Conservation (phyloP, 192 early-diverging fungal species). For the Jimgerdemannia lactiflua region DNA sequence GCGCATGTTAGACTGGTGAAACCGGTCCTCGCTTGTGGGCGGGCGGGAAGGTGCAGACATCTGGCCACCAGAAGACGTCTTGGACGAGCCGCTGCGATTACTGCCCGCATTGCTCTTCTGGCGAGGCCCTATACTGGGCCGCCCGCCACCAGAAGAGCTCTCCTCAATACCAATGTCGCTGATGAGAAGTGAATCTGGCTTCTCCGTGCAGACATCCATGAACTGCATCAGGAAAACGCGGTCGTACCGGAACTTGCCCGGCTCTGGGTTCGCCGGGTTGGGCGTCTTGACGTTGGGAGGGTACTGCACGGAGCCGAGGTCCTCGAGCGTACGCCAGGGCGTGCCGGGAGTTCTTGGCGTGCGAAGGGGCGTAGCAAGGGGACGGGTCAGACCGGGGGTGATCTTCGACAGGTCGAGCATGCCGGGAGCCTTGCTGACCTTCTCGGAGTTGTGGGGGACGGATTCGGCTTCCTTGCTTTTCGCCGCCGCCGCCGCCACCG, state of each 20-base stretch:
- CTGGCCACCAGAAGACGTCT: no score
- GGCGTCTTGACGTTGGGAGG: constrained; percentile 54
- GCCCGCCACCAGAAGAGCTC: constrained; percentile 4
- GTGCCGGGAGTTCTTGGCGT: constrained; percentile 34
- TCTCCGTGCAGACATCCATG: constrained; percentile 55
- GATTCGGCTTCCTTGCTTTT: no score
- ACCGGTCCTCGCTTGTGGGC: constrained; percentile 36
- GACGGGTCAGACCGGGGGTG: constrained; percentile 38
- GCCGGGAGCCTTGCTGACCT: no score
- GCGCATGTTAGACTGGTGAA: constrained; percentile 6
- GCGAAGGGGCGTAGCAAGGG: constrained; percentile 18
- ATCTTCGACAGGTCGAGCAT: constrained; percentile 31
- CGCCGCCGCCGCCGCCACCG: not conserved
- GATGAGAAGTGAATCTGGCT: constrained; percentile 52
- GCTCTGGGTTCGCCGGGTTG: constrained; percentile 31
- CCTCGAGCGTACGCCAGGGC: constrained; percentile 37
- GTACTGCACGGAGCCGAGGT: constrained; percentile 40
- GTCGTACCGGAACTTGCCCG: constrained; percentile 67
- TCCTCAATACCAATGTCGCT: constrained; percentile 48
- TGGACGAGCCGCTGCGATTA: not conserved
- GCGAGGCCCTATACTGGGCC: not conserved
- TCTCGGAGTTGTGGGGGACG: no score
- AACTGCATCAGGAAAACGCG: constrained; percentile 82
- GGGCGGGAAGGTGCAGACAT: not conserved
- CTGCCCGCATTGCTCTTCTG: not conserved